Evolutionary conservation across 495 filamentous ascomycete species (phyloP).

Genomic region (Parmelia sp.): DNA sequence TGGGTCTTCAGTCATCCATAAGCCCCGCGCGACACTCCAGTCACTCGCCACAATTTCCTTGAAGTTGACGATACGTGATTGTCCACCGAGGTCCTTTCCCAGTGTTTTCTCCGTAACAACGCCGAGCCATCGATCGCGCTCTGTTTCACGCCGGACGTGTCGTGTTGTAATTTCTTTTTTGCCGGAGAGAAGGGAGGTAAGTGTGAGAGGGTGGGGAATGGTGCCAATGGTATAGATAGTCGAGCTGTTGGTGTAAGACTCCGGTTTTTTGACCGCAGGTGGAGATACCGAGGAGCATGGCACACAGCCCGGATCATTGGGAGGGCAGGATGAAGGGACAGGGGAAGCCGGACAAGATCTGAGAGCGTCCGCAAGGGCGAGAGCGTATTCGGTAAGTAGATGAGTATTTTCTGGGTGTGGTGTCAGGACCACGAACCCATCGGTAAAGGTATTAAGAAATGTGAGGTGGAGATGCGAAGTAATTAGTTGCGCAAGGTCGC

Average conservation of each 20-base stretch:
- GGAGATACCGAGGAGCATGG: constrained; percentile 59
- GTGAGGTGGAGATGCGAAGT: constrained; percentile 79
- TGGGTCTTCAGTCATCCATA: constrained; percentile 78
- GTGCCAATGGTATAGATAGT: constrained; percentile 72
- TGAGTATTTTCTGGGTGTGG: constrained; percentile 68
- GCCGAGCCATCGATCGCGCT: constrained; percentile 74
- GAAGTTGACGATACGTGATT: constrained; percentile 60
- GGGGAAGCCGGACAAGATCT: constrained; percentile 65
- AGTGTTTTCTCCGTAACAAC: constrained; percentile 66
- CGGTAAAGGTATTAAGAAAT: constrained; percentile 71
- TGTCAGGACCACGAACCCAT: constrained; percentile 72
- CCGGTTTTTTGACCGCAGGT: constrained; percentile 51
- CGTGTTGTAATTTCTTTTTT: constrained; percentile 52
- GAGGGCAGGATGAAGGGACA: constrained; percentile 73
- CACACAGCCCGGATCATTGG: constrained; percentile 66
- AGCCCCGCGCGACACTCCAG: constrained; percentile 48
- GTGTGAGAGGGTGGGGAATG: constrained; percentile 86
- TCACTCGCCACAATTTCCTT: constrained; percentile 76
- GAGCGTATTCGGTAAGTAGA: constrained; percentile 60
- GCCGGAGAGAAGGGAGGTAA: constrained; percentile 52
- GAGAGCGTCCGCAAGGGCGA: constrained; percentile 64
- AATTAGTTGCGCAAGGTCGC: constrained; percentile 64
- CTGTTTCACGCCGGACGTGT: constrained; percentile 67
- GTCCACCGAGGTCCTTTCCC: constrained; percentile 51
- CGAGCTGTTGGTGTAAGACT: constrained; percentile 54